Conservation (phyloP, 352 stramenopile species). For the Phytophthora europaea region DNA sequence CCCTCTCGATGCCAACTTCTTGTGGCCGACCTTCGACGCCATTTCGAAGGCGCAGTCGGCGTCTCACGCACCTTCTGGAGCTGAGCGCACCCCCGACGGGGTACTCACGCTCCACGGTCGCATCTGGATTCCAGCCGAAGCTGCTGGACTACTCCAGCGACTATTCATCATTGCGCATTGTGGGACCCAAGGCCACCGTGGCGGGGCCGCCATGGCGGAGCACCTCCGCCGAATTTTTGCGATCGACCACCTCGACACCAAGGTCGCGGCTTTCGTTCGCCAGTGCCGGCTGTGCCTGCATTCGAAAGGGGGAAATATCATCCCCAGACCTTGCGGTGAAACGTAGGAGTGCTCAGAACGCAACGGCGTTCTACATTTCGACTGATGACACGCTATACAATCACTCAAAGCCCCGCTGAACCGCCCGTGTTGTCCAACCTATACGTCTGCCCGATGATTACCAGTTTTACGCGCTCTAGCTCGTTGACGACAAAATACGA, state of each 20-base stretch:
- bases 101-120: neutral
- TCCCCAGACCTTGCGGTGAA: neutral
- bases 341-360: constrained; percentile 10
- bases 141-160: neutral
- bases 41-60: neutral
- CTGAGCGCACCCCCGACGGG: neutral
- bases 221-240: neutral
- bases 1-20: no score
- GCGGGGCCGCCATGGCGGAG: neutral
- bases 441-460: no score
- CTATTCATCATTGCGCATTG: neutral
- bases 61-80: neutral
- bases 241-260: neutral
- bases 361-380: constrained; percentile 3
- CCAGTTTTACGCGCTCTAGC: no score
- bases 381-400: no score
- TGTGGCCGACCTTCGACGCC: no score
- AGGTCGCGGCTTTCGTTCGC: neutral
- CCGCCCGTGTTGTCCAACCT: no score
- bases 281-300: neutral
- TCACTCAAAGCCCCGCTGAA: no score
- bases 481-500: no score
- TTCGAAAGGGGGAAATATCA: neutral
- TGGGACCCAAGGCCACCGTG: neutral
- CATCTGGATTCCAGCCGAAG: neutral